phyloP scores from a whole-genome alignment of 2,329 filamentous ascomycete genomes.

The Xylaria sp. region DNA sequence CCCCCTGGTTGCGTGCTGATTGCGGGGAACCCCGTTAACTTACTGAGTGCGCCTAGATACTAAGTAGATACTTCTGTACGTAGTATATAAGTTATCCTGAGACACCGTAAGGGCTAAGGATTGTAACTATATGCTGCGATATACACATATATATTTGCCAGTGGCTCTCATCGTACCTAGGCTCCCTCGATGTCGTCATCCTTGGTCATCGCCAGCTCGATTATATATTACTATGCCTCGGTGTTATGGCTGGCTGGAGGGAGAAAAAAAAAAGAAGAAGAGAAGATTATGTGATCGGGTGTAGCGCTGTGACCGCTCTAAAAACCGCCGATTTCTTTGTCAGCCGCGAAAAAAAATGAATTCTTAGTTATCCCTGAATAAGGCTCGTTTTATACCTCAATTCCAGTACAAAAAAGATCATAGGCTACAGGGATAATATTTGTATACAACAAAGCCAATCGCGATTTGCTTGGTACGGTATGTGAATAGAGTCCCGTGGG shows the following conservation, averaged over 20 bases:
- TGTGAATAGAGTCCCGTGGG: neutral
- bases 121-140: too few species aligned
- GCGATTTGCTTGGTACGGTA: neutral
- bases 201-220: neutral
- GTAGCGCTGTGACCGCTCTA: neutral
- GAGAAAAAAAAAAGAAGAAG: neutral
- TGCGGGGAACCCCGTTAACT: conserved; percentile 38
- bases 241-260: neutral
- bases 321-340: conserved; percentile 1
- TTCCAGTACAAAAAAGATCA: neutral
- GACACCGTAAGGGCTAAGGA: neutral
- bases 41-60: neutral
- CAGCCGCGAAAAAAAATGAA: neutral
- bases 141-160: neutral
- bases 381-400: neutral
- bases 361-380: neutral
- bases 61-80: neutral
- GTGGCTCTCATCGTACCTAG: neutral
- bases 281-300: neutral
- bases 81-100: neutral
- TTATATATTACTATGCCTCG: conserved; percentile 1
- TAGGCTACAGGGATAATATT: neutral
- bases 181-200: neutral
- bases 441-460: neutral
- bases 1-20: conserved; percentile 17